Percentiles rank a stretch among this genome's conserved stretches.
Conservation (phyloP, 2,329 filamentous ascomycete genomes). For the Amauroascus verrucosus region DNA sequence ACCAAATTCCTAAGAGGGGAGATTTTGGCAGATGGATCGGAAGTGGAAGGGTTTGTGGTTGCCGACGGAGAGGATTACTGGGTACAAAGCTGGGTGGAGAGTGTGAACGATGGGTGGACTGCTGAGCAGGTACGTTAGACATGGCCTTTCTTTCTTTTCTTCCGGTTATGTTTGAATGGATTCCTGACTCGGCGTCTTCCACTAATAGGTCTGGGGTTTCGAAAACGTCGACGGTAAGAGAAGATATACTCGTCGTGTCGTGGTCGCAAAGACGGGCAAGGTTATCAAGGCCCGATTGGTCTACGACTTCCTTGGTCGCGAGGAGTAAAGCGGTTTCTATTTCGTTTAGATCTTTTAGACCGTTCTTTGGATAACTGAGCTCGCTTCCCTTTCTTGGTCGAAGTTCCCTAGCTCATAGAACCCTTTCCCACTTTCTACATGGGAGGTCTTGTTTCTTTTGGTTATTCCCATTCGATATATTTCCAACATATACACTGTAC, state of each 20-base stretch:
- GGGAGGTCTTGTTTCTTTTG: neutral
- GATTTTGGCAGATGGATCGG: constrained; percentile 43
- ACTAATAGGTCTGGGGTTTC: constrained; percentile 38
- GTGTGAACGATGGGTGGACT: constrained; percentile 42
- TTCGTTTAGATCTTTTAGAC: neutral
- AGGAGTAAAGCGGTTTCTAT: constrained; percentile 9
- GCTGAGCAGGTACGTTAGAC: constrained; percentile 40
- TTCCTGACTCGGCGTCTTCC: neutral
- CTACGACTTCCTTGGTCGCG: constrained; percentile 28
- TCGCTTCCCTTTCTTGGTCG: neutral
- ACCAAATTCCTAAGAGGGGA: constrained; percentile 33
- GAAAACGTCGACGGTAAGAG: constrained; percentile 34
- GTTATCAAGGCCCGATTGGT: constrained; percentile 33
- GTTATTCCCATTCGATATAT: neutral
- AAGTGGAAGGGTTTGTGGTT: constrained; percentile 48
- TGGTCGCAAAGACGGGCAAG: constrained; percentile 30
- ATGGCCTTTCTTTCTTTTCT: neutral
- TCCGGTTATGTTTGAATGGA: too few species aligned
- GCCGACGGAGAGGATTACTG: constrained; percentile 36
- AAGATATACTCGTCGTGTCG: constrained; percentile 35
- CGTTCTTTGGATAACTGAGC: neutral
- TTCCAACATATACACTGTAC: neutral
- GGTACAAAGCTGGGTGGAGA: constrained; percentile 43
- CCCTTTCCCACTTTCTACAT: neutral
- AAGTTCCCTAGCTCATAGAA: neutral